Base-by-base conservation (phyloP, 164 flowering plant genomes). In the Aristolochia californica region DNA sequence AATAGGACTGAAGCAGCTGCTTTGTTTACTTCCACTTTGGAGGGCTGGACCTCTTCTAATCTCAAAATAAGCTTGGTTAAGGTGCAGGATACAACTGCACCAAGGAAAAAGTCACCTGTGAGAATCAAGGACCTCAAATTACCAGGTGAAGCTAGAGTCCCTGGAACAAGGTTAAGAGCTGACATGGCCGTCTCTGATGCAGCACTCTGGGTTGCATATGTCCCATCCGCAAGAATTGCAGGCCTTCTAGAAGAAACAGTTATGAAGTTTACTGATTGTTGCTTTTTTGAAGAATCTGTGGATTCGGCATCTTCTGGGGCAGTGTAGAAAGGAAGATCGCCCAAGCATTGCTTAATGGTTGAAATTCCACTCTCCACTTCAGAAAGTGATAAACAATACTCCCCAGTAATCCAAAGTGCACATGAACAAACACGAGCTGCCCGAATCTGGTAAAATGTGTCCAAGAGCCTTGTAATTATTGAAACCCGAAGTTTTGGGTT, bases 181-280 rank as follows among this genome's bases (percentile, higher is more conserved):
- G 94, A 72, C 43, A 84, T 62, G 51, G 85, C 84, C 67, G 97
- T 87, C 77, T 91, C 98, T 12, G 83, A 75, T 26, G 93, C 98
- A 57, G 97, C 97, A 78, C 97, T 88, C 64, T 91, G 98, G 18
- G 97, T 86, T 11, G 98, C 98, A 71, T 91, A 91, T 50, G 98
- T 91, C 50, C 98, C 98, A 78, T 91, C 98, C 11, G 98, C 89
- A 74, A 88, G 97, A 61, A 91, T 72, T 2, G 84, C 91, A 0
- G 98, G 98, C 67, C 95, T 82, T 58, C 83, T 79, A 26, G 95
- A 91, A 57, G 98, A 88, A 16, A 80, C 78, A 47, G 91, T 82
- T 28, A 70, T 69, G 11, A 85, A 66, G 44, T 47, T 85, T 25
- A 76, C 83, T 64, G 75, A 87, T 59, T 72, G 95, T 0, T 47